A percentile compares a stretch with the other conserved stretches of the same genome.
Evolutionary conservation across 768 basidiomycete species (phyloP).

Genomic region (Tulasnella sp.): DNA sequence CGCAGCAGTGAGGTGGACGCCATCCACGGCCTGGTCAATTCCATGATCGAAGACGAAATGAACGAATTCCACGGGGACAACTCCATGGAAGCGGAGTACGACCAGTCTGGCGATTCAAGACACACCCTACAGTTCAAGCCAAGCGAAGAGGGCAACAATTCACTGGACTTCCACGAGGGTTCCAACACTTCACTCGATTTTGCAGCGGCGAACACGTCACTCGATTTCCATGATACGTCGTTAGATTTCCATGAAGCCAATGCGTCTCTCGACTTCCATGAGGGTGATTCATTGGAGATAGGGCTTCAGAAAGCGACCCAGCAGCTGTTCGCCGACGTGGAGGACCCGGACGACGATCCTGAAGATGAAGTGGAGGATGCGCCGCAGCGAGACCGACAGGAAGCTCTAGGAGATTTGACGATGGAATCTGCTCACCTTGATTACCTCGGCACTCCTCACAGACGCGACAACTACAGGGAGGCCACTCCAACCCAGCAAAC

Average conservation of each 20-base stretch:
- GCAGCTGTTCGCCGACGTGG: constrained; percentile 35
- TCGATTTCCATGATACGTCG: constrained; percentile 1
- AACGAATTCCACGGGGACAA: constrained; percentile 9
- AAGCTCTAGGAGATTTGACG: not conserved
- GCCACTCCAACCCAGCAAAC: not conserved
- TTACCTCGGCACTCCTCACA: not conserved
- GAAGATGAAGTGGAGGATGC: not conserved
- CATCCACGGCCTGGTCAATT: constrained; percentile 26
- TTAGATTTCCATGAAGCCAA: constrained; percentile 34
- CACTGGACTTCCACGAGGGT: constrained; percentile 37
- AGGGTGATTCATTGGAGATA: constrained; percentile 32
- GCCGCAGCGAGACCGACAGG: not conserved
- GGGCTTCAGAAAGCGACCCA: constrained; percentile 34
- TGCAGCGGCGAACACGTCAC: not conserved
- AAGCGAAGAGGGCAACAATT: constrained; percentile 39
- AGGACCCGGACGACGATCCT: constrained; percentile 3
- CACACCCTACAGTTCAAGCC: not conserved
- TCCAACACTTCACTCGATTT: not conserved
- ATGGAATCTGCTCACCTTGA: not conserved
- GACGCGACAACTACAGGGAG: not conserved
- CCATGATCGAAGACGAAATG: constrained; percentile 33
- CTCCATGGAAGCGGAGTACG: not conserved
- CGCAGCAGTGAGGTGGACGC: constrained; percentile 11
- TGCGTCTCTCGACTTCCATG: constrained; percentile 42
- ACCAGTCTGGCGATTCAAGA: constrained; percentile 15